Conservation (phyloP, 2,329 filamentous ascomycete species). For the Xylariaceae sp. region DNA sequence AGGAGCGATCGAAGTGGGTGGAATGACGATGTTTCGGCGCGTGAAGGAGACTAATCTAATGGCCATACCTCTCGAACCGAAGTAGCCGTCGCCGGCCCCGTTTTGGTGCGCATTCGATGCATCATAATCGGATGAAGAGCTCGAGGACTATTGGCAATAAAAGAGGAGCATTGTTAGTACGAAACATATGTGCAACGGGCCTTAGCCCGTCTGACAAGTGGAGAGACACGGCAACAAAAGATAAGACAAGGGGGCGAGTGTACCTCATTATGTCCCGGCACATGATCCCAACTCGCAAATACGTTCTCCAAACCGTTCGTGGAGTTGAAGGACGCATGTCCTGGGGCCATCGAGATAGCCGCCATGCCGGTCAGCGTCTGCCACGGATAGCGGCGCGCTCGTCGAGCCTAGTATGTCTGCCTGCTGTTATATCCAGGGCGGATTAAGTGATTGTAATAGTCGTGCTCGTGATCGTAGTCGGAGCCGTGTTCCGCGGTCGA, state of each 20-base stretch:
- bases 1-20: background rate
- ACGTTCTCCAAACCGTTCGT: conserved; percentile 47
- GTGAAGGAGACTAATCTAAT: background rate
- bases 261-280: conserved; percentile 27
- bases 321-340: conserved; percentile 44
- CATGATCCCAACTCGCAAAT: conserved; percentile 39
- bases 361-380: conserved; percentile 39
- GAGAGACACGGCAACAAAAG: background rate
- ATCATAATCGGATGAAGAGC: conserved; percentile 26
- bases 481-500: background rate
- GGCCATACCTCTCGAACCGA: conserved; percentile 26
- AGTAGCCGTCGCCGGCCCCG: conserved; percentile 24
- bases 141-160: conserved; percentile 20
- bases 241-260: conserved; percentile 11
- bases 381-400: conserved; percentile 21
- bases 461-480: background rate
- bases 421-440: conserved; percentile 16
- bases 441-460: background rate
- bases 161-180: conserved; percentile 4
- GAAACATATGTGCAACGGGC: background rate
- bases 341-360: conserved; percentile 47
- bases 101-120: conserved; percentile 21
- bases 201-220: background rate
- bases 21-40: background rate
- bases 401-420: conserved; percentile 11